Conservation (phyloP, 345 rosid genomes). For the Litchi chinensis region DNA sequence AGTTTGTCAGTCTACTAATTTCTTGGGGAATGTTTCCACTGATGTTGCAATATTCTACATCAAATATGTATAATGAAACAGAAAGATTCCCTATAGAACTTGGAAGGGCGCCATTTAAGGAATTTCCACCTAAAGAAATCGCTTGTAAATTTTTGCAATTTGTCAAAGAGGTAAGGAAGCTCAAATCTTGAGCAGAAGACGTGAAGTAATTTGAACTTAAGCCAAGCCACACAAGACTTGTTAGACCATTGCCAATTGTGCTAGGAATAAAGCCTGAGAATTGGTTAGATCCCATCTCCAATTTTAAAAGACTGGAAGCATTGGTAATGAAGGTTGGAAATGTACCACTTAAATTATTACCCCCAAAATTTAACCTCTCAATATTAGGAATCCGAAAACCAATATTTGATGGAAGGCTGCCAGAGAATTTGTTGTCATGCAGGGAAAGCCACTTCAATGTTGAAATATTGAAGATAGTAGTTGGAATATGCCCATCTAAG, state of each 20-base stretch:
- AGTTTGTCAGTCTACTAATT: constrained; percentile 1
- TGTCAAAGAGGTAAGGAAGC: constrained; percentile 11
- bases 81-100: constrained; percentile 13
- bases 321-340: constrained; percentile 4
- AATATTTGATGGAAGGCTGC: background rate
- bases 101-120: constrained; percentile 1
- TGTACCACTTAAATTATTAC: background rate
- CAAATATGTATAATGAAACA: background rate
- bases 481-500: constrained; percentile 2
- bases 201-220: constrained; percentile 5
- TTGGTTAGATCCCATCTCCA: background rate
- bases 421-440: background rate
- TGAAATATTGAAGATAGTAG: constrained; percentile 12
- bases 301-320: background rate
- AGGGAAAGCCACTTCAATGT: background rate
- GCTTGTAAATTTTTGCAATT: constrained; percentile 9
- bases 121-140: background rate
- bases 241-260: constrained; percentile 6
- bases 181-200: background rate
- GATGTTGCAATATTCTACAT: background rate
- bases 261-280: background rate
- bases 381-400: background rate
- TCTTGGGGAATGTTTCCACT: constrained; percentile 6
- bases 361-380: background rate
- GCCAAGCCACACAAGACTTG: background rate